Percentiles rank a stretch among this genome's conserved stretches.
Evolutionary conservation across 495 filamentous ascomycete genomes (phyloP).

Genomic region (Penicillium mononematosum): DNA sequence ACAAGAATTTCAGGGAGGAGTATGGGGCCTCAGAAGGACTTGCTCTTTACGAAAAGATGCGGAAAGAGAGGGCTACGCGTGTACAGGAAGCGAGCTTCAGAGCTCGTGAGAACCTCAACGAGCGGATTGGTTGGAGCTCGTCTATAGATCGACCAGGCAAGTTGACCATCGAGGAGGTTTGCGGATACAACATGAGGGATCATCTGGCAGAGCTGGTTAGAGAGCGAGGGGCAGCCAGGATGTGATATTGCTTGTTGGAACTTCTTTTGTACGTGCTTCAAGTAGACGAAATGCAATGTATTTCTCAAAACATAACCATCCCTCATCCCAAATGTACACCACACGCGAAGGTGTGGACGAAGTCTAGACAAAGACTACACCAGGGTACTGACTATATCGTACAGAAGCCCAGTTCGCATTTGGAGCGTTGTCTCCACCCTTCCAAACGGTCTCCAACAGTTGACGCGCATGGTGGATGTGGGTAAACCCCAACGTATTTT

Average conservation of each 20-base stretch:
- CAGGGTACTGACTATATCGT: conserved; percentile 29
- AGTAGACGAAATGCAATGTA: no score
- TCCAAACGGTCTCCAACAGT: conserved; percentile 27
- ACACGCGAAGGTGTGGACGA: no score
- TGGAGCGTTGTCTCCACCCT: conserved; percentile 2
- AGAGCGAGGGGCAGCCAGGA: background rate
- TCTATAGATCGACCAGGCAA: conserved; percentile 24
- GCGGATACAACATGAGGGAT: conserved; percentile 29
- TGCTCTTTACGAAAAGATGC: conserved; percentile 39
- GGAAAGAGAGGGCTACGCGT: conserved; percentile 38
- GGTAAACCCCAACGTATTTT: conserved; percentile 29
- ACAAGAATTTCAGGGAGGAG: conserved; percentile 27
- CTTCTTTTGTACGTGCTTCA: no score
- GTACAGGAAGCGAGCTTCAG: conserved; percentile 40
- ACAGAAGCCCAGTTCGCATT: conserved; percentile 30
- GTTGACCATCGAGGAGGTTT: conserved; percentile 35
- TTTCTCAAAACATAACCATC: no score
- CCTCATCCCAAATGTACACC: no score
- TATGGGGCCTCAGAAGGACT: conserved; percentile 29
- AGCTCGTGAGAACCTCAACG: conserved; percentile 30
- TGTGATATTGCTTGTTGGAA: background rate
- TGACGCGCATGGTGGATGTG: conserved; percentile 29
- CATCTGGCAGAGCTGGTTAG: conserved; percentile 20
- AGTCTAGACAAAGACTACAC: conserved; percentile 29
- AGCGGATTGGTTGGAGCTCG: conserved; percentile 32